These are phyloP conservation scores for Dipodascopsis tothii DNA, from an alignment of 805 yeast species.

Conservation along the genomic window DNA sequence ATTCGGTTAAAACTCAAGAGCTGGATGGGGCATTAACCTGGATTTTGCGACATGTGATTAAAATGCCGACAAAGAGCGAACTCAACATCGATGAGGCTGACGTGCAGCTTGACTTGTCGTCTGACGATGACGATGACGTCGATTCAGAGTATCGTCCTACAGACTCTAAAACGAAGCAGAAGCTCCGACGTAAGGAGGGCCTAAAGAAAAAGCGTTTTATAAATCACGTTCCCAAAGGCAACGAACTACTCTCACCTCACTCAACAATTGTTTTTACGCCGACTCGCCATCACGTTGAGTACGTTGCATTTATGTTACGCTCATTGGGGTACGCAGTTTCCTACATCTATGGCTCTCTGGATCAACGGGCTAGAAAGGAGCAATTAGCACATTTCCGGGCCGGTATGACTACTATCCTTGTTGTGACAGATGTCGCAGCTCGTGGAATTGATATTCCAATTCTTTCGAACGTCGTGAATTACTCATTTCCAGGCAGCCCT, in stretches of 20 bases:
- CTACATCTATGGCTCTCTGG: conserved; percentile 87
- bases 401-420: conserved; percentile 78
- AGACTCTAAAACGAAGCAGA: conserved; percentile 12
- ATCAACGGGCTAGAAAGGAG: conserved; percentile 87
- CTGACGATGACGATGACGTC: conserved; percentile 43
- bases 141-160: conserved; percentile 27
- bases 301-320: conserved; percentile 59
- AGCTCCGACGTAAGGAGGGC: conserved; percentile 31
- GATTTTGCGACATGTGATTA: conserved; percentile 74
- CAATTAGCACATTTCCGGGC: conserved; percentile 78
- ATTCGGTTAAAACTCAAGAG: conserved; percentile 73
- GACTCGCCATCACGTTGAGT: conserved; percentile 96
- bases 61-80: conserved; percentile 47
- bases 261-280: conserved; percentile 94
- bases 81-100: not conserved
- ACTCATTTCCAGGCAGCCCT: conserved; percentile 81
- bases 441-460: conserved; percentile 77
- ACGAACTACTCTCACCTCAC: conserved; percentile 70
- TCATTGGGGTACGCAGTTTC: conserved; percentile 81
- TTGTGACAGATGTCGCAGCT: conserved; percentile 89
- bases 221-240: conserved; percentile 66
- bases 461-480: conserved; percentile 88
- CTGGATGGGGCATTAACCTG: conserved; percentile 79
- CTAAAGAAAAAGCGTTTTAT: conserved; percentile 40
- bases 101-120: conserved; percentile 2